Evolutionary conservation across 2,329 filamentous ascomycete genomes (phyloP), one percentile per base, ranked within the genome.

Genomic region (Monosporascus cannonballus): DNA sequence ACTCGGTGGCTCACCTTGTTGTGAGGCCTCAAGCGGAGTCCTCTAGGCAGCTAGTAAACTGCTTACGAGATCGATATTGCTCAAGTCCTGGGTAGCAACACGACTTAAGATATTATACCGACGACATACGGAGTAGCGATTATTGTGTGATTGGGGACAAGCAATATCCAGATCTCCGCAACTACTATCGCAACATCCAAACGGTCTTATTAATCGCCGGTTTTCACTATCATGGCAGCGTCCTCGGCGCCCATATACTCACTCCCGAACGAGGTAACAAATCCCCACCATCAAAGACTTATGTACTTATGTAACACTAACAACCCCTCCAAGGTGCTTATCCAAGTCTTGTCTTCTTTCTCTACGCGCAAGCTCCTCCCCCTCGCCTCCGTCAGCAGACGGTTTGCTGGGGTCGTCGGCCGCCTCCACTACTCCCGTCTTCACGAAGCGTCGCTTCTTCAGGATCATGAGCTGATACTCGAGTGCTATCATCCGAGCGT

Each of bases 401-500:
- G 81, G 39, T 81, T 90, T 61, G 78, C 86, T 66, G 79, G 75
- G 41, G 64, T 88, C 41, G 76, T 87, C 52, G 70, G 84, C 4
- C 80, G 81, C 25, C 78, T 89, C 45, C 70, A 90, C 7, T 81
- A 87, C 57, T 76, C 79, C 48, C 84, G 87, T 36, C 74, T 90
- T 2, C 70, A 85, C 47, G 67, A 77, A 20, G 81, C 83, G 20
- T 77, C 83, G 4, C 71, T 78, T 3, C 70, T 86, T 7, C 71
- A 78, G 38, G 78, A 83, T 38, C 81, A 89, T 63, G 80, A 84
- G 51, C 71, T 94, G 39, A 81, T 92, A 38, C 80, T 95, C 42
- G 88, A 93, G 71, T 90, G 87, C 67, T 92, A 87, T 64, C 88
- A 87, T 57, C 89, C 89, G 0, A 82, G 77, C 56, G 83, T 79